phyloP scores from a whole-genome alignment of 371 early-diverging fungal genomes.

The Mortierella sp. region DNA sequence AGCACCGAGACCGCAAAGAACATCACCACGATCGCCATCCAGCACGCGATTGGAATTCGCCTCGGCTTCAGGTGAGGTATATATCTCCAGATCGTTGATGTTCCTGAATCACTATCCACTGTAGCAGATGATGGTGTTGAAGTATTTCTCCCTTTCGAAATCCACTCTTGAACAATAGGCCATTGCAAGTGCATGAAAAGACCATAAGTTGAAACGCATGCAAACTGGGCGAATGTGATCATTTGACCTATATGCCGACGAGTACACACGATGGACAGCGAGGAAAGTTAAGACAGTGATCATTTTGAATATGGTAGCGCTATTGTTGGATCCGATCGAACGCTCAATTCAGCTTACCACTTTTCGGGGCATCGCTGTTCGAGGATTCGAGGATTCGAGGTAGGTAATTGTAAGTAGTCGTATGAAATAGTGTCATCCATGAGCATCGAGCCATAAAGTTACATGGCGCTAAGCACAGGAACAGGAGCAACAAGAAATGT shows the following conservation, averaged over 20 bases:
- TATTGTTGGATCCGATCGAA: no score
- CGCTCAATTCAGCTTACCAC: conserved; percentile 61
- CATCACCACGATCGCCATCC: conserved; percentile 80
- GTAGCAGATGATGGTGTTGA: not conserved
- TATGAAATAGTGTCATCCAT: no score
- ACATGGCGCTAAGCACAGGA: not conserved
- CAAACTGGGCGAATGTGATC: conserved; percentile 89
- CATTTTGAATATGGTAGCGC: not conserved
- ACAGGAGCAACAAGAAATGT: not conserved
- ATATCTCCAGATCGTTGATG: conserved; percentile 27
- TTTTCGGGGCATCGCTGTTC: conserved; percentile 77
- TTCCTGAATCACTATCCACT: not conserved
- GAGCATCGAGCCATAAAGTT: not conserved
- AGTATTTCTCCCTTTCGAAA: conserved; percentile 10
- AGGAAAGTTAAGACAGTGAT: not conserved
- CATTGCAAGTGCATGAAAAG: conserved; percentile 71
- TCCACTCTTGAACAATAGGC: conserved; percentile 46
- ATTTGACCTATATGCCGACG: conserved; percentile 64
- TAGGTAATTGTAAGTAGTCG: no score
- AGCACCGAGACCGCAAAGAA: conserved; percentile 83
- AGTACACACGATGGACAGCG: not conserved
- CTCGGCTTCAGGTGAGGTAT: conserved; percentile 70
- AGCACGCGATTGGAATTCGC: conserved; percentile 74
- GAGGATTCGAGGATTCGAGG: no score
- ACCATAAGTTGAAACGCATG: conserved; percentile 80